Conservation (phyloP, 140 eudicot genomes). For the Senecio squalidus region DNA sequence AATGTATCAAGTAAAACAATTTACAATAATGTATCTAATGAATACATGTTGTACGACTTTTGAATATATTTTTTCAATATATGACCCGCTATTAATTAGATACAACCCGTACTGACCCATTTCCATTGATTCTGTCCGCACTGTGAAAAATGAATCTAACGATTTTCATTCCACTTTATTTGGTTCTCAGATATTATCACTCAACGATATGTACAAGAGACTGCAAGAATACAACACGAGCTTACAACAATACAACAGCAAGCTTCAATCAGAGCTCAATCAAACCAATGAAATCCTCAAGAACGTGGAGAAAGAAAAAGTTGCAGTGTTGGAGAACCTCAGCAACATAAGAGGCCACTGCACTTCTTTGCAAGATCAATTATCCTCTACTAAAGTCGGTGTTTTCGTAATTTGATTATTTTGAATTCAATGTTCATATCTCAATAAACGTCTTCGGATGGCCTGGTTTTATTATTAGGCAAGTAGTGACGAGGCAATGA, state of each 20-base stretch:
- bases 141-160: not conserved
- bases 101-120: too few relatives aligned
- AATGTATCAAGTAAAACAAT: too few relatives aligned
- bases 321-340: constrained; percentile 62
- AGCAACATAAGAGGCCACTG: constrained; percentile 72
- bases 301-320: constrained; percentile 75
- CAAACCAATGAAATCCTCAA: constrained; percentile 63
- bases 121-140: not conserved
- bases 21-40: too few relatives aligned
- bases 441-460: not conserved
- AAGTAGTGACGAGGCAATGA: constrained; percentile 49
- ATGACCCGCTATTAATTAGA: too few relatives aligned
- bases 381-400: constrained; percentile 59
- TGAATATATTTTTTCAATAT: too few relatives aligned
- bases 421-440: not conserved
- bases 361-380: constrained; percentile 71
- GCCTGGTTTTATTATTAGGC: constrained; percentile 39
- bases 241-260: constrained; percentile 86
- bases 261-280: constrained; percentile 84
- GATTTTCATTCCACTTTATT: not conserved
- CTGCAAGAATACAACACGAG: constrained; percentile 90
- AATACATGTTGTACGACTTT: too few relatives aligned
- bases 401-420: not conserved
- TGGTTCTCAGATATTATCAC: constrained; percentile 56
- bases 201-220: constrained; percentile 75